Evolutionary conservation across 164 flowering plant species (phyloP).

Genomic region (Vitis riparia): DNA sequence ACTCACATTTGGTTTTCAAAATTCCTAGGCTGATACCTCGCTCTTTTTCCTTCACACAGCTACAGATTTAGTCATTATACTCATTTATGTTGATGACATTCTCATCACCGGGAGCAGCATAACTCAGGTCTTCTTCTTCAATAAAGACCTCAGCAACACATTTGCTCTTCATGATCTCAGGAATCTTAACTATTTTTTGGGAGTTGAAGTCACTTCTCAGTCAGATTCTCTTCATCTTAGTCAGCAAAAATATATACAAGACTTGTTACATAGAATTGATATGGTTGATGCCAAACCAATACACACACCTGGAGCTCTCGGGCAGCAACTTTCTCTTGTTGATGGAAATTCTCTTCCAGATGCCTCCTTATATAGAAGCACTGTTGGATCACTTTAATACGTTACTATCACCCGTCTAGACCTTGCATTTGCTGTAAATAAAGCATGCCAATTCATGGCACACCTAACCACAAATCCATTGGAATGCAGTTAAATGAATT

Average conservation of each 20-base stretch:
- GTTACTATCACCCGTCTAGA: slow-evolving; percentile 11
- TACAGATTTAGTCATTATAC: neutral
- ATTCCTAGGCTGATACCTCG: neutral
- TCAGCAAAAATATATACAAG: neutral
- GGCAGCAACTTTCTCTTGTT: neutral
- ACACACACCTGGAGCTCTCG: neutral
- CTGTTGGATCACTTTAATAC: slow-evolving; percentile 12
- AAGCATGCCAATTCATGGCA: slow-evolving; percentile 11
- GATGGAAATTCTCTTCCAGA: neutral
- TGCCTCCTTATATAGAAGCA: neutral
- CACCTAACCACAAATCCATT: neutral
- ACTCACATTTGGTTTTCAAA: neutral
- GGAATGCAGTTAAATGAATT: neutral
- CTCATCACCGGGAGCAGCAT: no score
- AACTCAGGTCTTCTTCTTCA: neutral
- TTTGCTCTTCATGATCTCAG: neutral
- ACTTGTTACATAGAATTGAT: neutral
- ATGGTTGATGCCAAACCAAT: neutral
- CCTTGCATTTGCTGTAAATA: neutral
- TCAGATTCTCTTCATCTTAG: neutral
- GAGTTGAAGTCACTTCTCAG: neutral
- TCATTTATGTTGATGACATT: neutral
- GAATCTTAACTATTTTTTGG: neutral
- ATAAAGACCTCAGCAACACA: neutral
- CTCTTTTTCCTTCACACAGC: neutral